A percentile compares a stretch with the other conserved stretches of the same genome.
Conservation (phyloP, 345 rosid species). For the Laguncularia racemosa region DNA sequence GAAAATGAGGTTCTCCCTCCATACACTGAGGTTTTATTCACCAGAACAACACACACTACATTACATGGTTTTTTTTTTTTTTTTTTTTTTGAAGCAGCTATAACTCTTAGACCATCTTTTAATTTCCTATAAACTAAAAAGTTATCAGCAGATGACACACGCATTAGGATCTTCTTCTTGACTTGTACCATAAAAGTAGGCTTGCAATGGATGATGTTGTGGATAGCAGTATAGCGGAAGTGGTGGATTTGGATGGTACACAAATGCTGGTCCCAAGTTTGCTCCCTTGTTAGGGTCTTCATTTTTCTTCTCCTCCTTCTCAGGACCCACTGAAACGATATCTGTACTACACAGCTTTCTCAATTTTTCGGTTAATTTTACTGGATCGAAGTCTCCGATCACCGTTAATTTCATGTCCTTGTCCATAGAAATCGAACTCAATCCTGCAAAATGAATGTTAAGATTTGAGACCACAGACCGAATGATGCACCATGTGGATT, state of each 20-base stretch:
- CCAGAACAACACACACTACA: too few species aligned
- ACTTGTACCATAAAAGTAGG: not conserved
- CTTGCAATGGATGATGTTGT: not conserved
- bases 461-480: too few species aligned
- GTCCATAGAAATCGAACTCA: constrained; percentile 12
- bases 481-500: too few species aligned
- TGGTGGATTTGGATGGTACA: constrained; percentile 1
- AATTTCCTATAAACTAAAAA: too few species aligned
- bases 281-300: not conserved
- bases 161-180: constrained; percentile 15
- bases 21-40: too few species aligned
- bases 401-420: constrained; percentile 21
- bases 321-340: constrained; percentile 14
- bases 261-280: not conserved
- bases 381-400: constrained; percentile 13
- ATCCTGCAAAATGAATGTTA: constrained; percentile 6
- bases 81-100: too few species aligned
- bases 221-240: not conserved
- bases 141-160: constrained; percentile 18
- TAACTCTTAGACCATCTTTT: too few species aligned
- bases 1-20: too few species aligned
- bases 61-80: too few species aligned
- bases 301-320: constrained; percentile 16
- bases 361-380: constrained; percentile 11
- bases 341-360: constrained; percentile 8